Base-by-base conservation (phyloP, 2,329 filamentous ascomycete genomes). In the Claviceps arundinis region DNA sequence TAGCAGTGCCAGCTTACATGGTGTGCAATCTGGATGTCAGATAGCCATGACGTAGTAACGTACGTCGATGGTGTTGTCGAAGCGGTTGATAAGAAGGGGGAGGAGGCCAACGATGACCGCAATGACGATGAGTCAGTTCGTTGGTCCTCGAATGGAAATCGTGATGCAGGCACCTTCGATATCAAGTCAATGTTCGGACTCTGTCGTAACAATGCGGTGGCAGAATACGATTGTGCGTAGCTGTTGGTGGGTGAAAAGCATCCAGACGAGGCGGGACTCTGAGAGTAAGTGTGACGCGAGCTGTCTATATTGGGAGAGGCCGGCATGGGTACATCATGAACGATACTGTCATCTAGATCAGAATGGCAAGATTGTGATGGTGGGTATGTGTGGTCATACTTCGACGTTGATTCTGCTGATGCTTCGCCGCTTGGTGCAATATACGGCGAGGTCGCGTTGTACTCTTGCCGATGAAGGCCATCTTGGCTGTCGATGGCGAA, bases 151-250 rank as follows among this genome's bases (percentile, higher is more conserved):
- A 53, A 47, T 16, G 56, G 52, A 4, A 40, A 50, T 22, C 45
- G 45, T 17, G 58, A 56, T 3, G 56, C 57, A 14, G 55, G 47
- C 34, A 51, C 49, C 6, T 58, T 57, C 41, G 42, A 48, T 26
- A 56, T 56, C 8, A 51, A 19, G 22, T 59, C 55, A 16, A 54
- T 43, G 16, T 56, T 56, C 26, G 59, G 55, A 45, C 57, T 58
- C 40, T 56, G 53, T 43, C 56, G 54, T 13, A 50, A 53, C 7
- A 53, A 52, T 34, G 48, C 43, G 6, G 52, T 45, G 17, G 50
- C 50, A 24, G 49, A 47, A 47, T 52, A 55, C 41, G 50, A 34
- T 38, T 56, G 57, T n/a, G 30, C 19, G 38, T 26, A 19, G 5
- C 26, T 47, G 26, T 48, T 45, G 30, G 51, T 53, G 9, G 53